These are phyloP conservation scores for Polymyxa betae DNA, from an alignment of 208 protist genomes.

Conservation along the genomic window DNA sequence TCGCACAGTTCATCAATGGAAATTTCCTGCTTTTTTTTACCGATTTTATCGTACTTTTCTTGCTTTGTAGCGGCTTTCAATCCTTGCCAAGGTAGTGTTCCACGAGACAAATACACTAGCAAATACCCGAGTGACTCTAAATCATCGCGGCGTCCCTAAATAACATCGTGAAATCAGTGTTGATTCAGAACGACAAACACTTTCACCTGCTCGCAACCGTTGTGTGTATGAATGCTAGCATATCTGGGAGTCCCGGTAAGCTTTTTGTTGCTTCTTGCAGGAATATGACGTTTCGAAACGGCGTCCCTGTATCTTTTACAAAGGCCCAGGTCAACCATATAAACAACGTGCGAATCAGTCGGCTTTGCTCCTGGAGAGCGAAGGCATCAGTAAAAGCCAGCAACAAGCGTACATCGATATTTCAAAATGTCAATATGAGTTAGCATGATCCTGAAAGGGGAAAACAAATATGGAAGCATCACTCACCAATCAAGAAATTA, in stretches of 20 bases:
- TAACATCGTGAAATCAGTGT: neutral
- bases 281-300: slow-evolving; percentile 96
- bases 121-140: slow-evolving; percentile 96
- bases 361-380: neutral
- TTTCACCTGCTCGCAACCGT: slow-evolving; percentile 89
- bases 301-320: slow-evolving; percentile 98
- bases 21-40: slow-evolving; percentile 92
- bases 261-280: slow-evolving; percentile 97
- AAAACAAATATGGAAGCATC: too few relatives aligned
- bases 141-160: slow-evolving; percentile 58
- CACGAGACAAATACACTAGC: slow-evolving; percentile 97
- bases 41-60: slow-evolving; percentile 98
- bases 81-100: slow-evolving; percentile 96
- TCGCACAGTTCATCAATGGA: slow-evolving; percentile 91
- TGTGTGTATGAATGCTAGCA: slow-evolving; percentile 98
- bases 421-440: too few relatives aligned
- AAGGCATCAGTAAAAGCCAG: neutral
- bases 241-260: slow-evolving; percentile 99
- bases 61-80: slow-evolving; percentile 92
- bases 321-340: slow-evolving; percentile 78
- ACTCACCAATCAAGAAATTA: slow-evolving; percentile 97
- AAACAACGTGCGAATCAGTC: slow-evolving; percentile 56
- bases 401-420: neutral
- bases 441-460: too few relatives aligned
- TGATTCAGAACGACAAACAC: neutral